Evolutionary conservation across 106 monocot genomes (phyloP), one percentile per base, ranked within the genome.

Genomic region (Chionographis japonica): DNA sequence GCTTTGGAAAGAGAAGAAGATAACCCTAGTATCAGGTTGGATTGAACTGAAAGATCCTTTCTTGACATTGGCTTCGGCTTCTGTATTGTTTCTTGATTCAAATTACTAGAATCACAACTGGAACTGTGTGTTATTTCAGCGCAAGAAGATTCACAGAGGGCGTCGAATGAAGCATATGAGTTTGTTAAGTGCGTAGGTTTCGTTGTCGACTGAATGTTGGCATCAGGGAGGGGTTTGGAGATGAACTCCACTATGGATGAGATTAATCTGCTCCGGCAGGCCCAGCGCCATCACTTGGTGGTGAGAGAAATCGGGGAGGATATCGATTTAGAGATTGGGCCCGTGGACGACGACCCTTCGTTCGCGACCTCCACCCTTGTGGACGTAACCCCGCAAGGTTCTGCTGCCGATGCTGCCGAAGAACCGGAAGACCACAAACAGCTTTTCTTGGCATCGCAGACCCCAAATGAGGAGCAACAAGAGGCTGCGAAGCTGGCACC

Each of bases 281-380:
- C 92, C 19, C 86, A 86, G 56, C 72, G 83, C 27, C 98, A 98
- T 74, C 95, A 91, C 52, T 55, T 93, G 60, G 85, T 98, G 37
- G 85, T 92, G 51, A 81, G 97, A 57, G 92, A 84, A 12, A 83
- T 98, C 3, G 90, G 93, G 6, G 98, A 90, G 78, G 98, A 93
- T 65, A 98, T 98, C 53, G 98, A 98, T 64, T 71, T 98, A 62
- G 98, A 98, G 77, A 93, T 98, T 15, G 98, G 93, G 4, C 85
- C 89, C 13, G 83, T 90, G 4, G 98, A 92, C 37, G 92, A 98
- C 51, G 92, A 90, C 62, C 84, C 89, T 50, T 78, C 95, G 36
- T 91, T 94, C 57, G 60, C 90, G 3, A 67, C 50, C 62, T 67
- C 87, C 3, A 63, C 91, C 8, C 74, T 98, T 56, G 87, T 85